These are phyloP conservation scores for Trichoderma sp. DNA, from an alignment of 2,329 filamentous ascomycete species.

Conservation along the genomic window DNA sequence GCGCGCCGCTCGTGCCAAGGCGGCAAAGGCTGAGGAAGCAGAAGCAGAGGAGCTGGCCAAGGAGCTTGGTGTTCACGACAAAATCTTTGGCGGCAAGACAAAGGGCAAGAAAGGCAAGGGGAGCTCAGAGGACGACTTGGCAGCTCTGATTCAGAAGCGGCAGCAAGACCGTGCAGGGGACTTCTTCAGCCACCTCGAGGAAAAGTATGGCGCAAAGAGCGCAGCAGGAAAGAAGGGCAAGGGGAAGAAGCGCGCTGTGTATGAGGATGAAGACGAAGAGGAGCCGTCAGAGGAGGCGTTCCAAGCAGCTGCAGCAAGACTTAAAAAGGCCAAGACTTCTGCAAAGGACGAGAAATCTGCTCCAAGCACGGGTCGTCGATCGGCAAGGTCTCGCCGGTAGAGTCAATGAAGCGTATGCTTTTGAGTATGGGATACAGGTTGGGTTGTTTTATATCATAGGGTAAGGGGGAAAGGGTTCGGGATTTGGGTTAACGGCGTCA, in stretches of 20 bases:
- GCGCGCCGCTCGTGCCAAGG: conserved; percentile 55
- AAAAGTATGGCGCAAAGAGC: conserved; percentile 62
- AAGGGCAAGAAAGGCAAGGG: conserved; percentile 46
- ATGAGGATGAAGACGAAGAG: conserved; percentile 57
- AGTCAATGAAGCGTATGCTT: background rate
- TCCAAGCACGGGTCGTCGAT: background rate
- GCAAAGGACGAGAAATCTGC: background rate
- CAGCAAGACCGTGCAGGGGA: conserved; percentile 59
- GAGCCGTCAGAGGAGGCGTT: conserved; percentile 62
- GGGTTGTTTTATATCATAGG: background rate
- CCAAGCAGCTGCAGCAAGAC: conserved; percentile 52
- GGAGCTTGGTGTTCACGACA: conserved; percentile 70
- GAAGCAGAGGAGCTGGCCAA: conserved; percentile 75
- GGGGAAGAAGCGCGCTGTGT: conserved; percentile 52
- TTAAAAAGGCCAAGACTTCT: conserved; percentile 33
- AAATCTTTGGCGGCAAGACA: conserved; percentile 53
- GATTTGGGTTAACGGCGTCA: background rate
- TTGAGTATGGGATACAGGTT: background rate
- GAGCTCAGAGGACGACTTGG: conserved; percentile 54
- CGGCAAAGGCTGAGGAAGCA: conserved; percentile 62
- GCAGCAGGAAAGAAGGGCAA: conserved; percentile 51
- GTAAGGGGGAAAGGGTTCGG: background rate
- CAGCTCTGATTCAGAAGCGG: conserved; percentile 71
- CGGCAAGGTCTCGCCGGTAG: conserved; percentile 16
- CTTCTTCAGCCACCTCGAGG: conserved; percentile 72